phyloP scores from a whole-genome alignment of 768 basidiomycete species.

The Fistulinella prunicolor region DNA sequence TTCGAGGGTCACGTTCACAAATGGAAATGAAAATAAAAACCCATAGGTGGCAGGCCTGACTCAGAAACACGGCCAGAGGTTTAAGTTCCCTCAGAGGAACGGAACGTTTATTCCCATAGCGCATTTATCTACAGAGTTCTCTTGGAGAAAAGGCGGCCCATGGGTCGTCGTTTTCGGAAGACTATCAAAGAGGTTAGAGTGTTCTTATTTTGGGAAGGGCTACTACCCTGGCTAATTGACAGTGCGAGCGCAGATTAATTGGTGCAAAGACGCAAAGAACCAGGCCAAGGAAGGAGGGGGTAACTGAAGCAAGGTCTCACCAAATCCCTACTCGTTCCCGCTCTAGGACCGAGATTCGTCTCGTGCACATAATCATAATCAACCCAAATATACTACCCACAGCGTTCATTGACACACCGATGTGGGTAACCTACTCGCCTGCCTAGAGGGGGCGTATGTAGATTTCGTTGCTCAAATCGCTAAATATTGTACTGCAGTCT shows the following conservation, averaged over 20 bases:
- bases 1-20: not conserved
- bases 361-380: slow-evolving; percentile 11
- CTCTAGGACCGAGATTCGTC: slow-evolving; percentile 18
- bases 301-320: slow-evolving; percentile 1
- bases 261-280: not conserved
- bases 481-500: not conserved
- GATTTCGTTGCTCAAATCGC: slow-evolving; percentile 12
- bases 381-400: not conserved
- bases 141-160: slow-evolving; percentile 19
- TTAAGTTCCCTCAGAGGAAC: slow-evolving; percentile 7
- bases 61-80: not conserved
- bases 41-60: slow-evolving; percentile 6
- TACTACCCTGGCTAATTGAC: slow-evolving; percentile 9
- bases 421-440: too few species aligned
- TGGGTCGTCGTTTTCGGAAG: slow-evolving; percentile 9
- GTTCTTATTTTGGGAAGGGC: slow-evolving; percentile 7
- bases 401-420: not conserved
- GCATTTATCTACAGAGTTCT: slow-evolving; percentile 8
- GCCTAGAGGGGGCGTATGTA: too few species aligned
- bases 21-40: too few species aligned
- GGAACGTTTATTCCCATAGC: slow-evolving; percentile 1
- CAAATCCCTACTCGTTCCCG: slow-evolving; percentile 5
- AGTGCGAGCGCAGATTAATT: not conserved
- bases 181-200: slow-evolving; percentile 2
- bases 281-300: slow-evolving; percentile 4